Evolutionary conservation across 495 filamentous ascomycete species (phyloP).

Genomic region (Sordaria brevicollis): DNA sequence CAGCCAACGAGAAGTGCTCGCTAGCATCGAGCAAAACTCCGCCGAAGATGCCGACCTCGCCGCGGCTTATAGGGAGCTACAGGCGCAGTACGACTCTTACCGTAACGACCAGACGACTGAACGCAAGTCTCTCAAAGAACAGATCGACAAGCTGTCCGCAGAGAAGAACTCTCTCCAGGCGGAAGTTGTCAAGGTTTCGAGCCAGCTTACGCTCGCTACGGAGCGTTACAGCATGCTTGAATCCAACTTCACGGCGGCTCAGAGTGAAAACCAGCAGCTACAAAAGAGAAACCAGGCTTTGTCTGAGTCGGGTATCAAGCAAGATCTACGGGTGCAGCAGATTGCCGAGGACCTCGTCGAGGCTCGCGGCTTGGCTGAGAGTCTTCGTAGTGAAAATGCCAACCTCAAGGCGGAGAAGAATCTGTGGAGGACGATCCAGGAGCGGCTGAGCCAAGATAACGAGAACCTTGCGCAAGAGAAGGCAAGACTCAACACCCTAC

Average conservation of each 20-base stretch:
- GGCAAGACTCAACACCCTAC: constrained; percentile 63
- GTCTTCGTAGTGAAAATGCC: constrained; percentile 79
- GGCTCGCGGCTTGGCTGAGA: constrained; percentile 67
- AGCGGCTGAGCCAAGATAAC: constrained; percentile 75
- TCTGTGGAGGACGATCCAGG: constrained; percentile 84
- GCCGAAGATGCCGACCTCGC: constrained; percentile 29
- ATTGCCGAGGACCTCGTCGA: constrained; percentile 89
- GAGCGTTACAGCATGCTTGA: constrained; percentile 89
- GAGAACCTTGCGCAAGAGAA: constrained; percentile 76
- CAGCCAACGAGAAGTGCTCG: constrained; percentile 33
- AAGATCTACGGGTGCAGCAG: constrained; percentile 82
- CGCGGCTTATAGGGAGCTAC: constrained; percentile 64
- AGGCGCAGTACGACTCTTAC: constrained; percentile 82
- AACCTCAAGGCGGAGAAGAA: constrained; percentile 90
- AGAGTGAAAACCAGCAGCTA: constrained; percentile 73
- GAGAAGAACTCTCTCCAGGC: constrained; percentile 75
- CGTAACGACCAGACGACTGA: constrained; percentile 74
- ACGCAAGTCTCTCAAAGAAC: constrained; percentile 70
- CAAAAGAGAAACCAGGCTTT: constrained; percentile 66
- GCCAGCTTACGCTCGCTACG: constrained; percentile 67
- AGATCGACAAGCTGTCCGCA: constrained; percentile 67
- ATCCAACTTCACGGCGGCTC: constrained; percentile 69
- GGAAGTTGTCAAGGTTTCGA: constrained; percentile 64
- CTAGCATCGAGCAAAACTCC: constrained; percentile 38
- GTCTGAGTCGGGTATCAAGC: constrained; percentile 74